A percentile compares a stretch with the other conserved stretches of the same genome.
Evolutionary conservation across 192 early-diverging fungal genomes (phyloP).

Genomic region (Coemansia sp.): DNA sequence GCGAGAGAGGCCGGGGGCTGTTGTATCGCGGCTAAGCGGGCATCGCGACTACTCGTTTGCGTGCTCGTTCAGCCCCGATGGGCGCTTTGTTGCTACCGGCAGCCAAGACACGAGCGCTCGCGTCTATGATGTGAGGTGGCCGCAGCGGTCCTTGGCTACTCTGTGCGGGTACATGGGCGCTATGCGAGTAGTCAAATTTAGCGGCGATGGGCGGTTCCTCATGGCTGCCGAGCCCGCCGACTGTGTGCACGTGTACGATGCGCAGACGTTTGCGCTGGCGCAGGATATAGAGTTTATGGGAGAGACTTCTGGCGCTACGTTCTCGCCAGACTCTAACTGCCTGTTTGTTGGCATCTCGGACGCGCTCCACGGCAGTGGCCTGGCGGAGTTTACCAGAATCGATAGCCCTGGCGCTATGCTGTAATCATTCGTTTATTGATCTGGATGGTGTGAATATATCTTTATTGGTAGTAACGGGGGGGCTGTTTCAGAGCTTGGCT

Average conservation of each 20-base stretch:
- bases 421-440: neutral
- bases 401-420: neutral
- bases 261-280: constrained; percentile 7
- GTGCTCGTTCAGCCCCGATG: constrained; percentile 45
- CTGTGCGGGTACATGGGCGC: constrained; percentile 44
- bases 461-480: neutral
- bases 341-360: constrained; percentile 48
- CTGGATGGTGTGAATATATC: neutral
- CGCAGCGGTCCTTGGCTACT: constrained; percentile 18
- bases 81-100: constrained; percentile 44
- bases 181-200: constrained; percentile 44
- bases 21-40: constrained; percentile 24
- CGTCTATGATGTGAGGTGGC: constrained; percentile 50
- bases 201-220: constrained; percentile 37
- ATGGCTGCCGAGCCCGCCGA: constrained; percentile 50
- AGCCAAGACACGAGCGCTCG: constrained; percentile 52
- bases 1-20: neutral
- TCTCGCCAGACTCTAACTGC: constrained; percentile 47
- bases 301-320: constrained; percentile 41
- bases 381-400: constrained; percentile 30
- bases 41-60: constrained; percentile 50
- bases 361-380: constrained; percentile 24
- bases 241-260: constrained; percentile 49
- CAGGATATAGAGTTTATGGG: constrained; percentile 53
- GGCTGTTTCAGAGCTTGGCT: constrained; percentile 43